A percentile compares a stretch with the other conserved stretches of the same genome.
Evolutionary conservation across 257 asterid species (phyloP).

Genomic region (Sherardia arvensis): DNA sequence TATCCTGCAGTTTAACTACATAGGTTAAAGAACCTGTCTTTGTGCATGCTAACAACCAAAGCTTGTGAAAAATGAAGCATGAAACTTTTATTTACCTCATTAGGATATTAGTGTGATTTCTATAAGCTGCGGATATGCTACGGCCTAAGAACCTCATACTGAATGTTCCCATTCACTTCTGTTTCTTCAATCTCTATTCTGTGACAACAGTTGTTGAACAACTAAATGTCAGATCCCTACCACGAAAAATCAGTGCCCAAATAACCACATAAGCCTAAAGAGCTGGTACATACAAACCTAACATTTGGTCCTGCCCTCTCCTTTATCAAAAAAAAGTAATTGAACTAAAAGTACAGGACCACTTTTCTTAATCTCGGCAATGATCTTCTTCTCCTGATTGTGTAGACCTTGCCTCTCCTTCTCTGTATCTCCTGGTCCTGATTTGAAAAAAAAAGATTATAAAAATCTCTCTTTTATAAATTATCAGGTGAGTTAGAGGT

Average conservation of each 20-base stretch:
- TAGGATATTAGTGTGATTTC: constrained; percentile 70
- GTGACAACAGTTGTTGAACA: constrained; percentile 31
- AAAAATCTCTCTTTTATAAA: too few relatives aligned
- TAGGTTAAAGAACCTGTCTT: constrained; percentile 10
- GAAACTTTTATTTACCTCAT: constrained; percentile 45
- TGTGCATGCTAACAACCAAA: not conserved
- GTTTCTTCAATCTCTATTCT: constrained; percentile 91
- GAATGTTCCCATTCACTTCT: constrained; percentile 78
- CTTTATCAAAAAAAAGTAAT: too few relatives aligned
- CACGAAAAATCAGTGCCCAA: not conserved
- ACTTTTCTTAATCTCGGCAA: too few relatives aligned
- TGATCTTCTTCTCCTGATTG: too few relatives aligned
- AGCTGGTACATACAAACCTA: constrained; percentile 38
- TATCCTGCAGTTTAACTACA: constrained; percentile 47
- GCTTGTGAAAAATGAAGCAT: not conserved
- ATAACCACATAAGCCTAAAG: not conserved
- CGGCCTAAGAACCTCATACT: constrained; percentile 70
- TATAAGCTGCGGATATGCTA: constrained; percentile 72
- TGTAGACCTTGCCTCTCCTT: too few relatives aligned
- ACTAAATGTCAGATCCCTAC: not conserved
- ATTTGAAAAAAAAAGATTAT: too few relatives aligned
- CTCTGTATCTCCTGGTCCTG: too few relatives aligned
- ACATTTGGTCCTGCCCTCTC: constrained; percentile 65
- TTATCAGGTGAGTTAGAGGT: too few relatives aligned
- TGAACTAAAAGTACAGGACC: too few relatives aligned